Conservation (phyloP, 768 basidiomycete species). For the Rossbeevera mucosa region DNA sequence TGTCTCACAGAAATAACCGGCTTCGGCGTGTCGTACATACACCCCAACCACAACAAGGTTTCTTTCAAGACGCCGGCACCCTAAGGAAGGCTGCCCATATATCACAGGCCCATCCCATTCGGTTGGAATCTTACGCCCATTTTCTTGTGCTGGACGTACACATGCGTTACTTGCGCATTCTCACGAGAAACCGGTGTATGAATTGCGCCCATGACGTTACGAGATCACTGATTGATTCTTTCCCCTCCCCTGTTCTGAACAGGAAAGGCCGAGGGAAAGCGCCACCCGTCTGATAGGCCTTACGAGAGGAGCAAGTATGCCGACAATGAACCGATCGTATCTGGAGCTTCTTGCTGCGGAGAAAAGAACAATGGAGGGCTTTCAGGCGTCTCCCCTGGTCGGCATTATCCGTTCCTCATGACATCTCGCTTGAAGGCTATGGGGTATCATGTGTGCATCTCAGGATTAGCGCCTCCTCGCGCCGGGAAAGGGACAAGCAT, state of each 20-base stretch:
- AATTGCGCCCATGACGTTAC: background rate
- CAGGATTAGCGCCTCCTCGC: background rate
- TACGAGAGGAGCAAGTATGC: slow-evolving; percentile 41
- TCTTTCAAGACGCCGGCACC: slow-evolving; percentile 40
- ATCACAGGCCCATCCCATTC: slow-evolving; percentile 47
- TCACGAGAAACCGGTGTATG: slow-evolving; percentile 42
- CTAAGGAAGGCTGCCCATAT: slow-evolving; percentile 26
- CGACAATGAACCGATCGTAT: slow-evolving; percentile 58
- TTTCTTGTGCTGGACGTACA: background rate
- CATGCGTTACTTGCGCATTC: background rate
- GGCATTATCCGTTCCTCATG: background rate
- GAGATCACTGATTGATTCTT: background rate
- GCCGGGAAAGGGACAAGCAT: background rate
- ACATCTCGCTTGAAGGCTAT: slow-evolving; percentile 12
- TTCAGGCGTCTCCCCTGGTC: slow-evolving; percentile 6
- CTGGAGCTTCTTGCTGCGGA: slow-evolving; percentile 55
- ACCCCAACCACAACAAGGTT: slow-evolving; percentile 31
- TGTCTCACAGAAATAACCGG: slow-evolving; percentile 20
- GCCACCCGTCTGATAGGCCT: slow-evolving; percentile 45
- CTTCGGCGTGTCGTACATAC: slow-evolving; percentile 3
- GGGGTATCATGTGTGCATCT: slow-evolving; percentile 19
- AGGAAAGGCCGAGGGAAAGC: slow-evolving; percentile 46
- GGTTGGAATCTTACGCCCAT: background rate
- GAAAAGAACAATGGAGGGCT: too few relatives aligned
- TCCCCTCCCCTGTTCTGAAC: background rate